Base-by-base conservation (phyloP, 257 asterid genomes). In the Solanum clarkiae region DNA sequence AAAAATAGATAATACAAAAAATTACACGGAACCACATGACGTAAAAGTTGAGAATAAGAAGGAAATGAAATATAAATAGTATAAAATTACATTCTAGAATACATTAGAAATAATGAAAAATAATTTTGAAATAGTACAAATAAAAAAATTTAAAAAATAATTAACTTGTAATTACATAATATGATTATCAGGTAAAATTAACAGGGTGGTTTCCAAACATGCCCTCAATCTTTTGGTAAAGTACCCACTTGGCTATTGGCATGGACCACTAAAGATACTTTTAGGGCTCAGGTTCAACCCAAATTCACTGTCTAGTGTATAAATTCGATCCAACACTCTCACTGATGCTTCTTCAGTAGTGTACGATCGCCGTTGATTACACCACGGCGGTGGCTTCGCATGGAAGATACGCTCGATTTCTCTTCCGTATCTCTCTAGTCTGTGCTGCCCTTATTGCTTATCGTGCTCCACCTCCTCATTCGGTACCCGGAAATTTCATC, bases 371-470 rank as follows among this genome's bases (percentile, higher is more conserved):
- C 53, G 36, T 26, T 16, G 63, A 69, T n/a, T 42, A 15, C 17
- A 17, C 60, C 3, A 77, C 47, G 63, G 82, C 26, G 82, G 63
- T 51, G 63, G 82, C 82, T 51, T 77, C 90, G 62, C 87, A 87
- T 89, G 92, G 86, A 63, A 59, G 82, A 87, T 83, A 18, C 71
- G 40, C 90, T 59, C 90, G 71, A 36, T 84, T 88, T 80, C 84
- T 89, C 79, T 1, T 70, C 8, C 54, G 29, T 70, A 70, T 70
- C 16, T 9, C 79, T 84, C 86, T 94, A 84, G 83, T 86, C 66
- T 92, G 91, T 87, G 90, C 90, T 85, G 63, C 26, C 82, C 5
- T 90, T 86, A 87, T 88, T 79, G 84, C 89, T 56, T 75, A 88
- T 53, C 88, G 88, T 59, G 86, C 88, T 80, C 91, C 91, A 84